Base-by-base conservation (phyloP, 2,329 filamentous ascomycete genomes). In the Incumbomyces delicatus region DNA sequence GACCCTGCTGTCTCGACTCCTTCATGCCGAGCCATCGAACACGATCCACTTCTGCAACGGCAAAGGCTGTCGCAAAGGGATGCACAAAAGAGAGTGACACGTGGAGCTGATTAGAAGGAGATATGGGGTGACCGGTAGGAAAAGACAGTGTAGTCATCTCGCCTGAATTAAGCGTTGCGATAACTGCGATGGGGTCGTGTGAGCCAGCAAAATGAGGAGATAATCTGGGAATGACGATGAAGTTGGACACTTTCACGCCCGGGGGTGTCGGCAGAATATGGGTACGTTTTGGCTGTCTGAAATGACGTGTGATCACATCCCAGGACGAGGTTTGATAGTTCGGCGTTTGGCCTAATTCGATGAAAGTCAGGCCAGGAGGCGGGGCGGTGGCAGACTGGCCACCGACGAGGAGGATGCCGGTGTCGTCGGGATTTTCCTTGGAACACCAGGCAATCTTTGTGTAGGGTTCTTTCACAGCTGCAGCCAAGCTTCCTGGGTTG, bases 341-440 rank as follows among this genome's bases (percentile, higher is more conserved):
- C 1, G 92, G 92, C 6, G 90, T 95, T 40, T 81, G 68, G 2
- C 92, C 92, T 48, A 98, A 72, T 55, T 98, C 92, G 48, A 96
- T 74, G 54, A 96, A 90, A 1, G 85, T 94, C 51, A 98, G 66
- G 4, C 86, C 87, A 63, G 85, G 88, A 4, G 80, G 76, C 3
- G 78, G 72, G 33, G 80, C 75, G 14, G 82, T 81, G 0, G 77
- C 75, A 1, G 77, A 72, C 51, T 83, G 77, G 3, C 92, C 92
- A 27, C 92, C 92, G 2, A 88, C 85, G 46, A 98, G 76, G 33
- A 98, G 67, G 18, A 98, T 72, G 1, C 82, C 90, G 14, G 88
- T 96, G 59, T 98, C 90, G 58, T 98, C 92, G 0, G 88, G 84
- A 59, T 96, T 94, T 50, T 82, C 76, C 62, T 95, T 95, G 48